phyloP scores from a whole-genome alignment of 495 filamentous ascomycete genomes.

The Amniculicola lignicola region DNA sequence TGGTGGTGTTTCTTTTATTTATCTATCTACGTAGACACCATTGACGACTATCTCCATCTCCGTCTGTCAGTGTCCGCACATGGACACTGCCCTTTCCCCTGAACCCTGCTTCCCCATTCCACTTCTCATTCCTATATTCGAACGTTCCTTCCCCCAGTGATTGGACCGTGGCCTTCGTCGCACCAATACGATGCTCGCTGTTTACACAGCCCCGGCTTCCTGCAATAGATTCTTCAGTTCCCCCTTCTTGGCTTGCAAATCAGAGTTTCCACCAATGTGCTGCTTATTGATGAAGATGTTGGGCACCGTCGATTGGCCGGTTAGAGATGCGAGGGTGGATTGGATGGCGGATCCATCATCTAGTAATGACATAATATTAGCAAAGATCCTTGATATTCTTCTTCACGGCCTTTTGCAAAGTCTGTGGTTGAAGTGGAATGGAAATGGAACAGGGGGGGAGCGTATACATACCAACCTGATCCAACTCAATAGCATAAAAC shows the following conservation, averaged over 20 bases:
- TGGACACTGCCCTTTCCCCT: too few species aligned
- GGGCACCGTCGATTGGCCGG: conserved; percentile 80
- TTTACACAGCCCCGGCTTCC: conserved; percentile 61
- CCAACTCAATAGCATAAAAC: conserved; percentile 74
- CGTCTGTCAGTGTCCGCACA: too few species aligned
- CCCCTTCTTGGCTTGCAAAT: conserved; percentile 67
- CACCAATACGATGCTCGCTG: too few species aligned
- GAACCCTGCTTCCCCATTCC: too few species aligned
- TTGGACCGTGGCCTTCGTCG: too few species aligned
- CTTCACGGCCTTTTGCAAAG: neutral
- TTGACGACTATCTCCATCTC: too few species aligned
- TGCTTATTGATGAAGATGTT: conserved; percentile 89
- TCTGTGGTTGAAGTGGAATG: neutral
- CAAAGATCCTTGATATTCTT: too few species aligned
- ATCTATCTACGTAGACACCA: too few species aligned
- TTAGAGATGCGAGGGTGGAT: conserved; percentile 74
- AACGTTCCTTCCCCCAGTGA: too few species aligned
- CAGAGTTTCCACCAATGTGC: conserved; percentile 94
- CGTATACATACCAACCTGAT: conserved; percentile 67
- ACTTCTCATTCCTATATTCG: too few species aligned
- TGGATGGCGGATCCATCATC: conserved; percentile 83
- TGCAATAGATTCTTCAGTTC: conserved; percentile 59
- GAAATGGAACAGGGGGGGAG: neutral
- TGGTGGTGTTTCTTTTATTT: too few species aligned
- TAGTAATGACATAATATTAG: too few species aligned